phyloP scores from a whole-genome alignment of 2,329 filamentous ascomycete species.

The Alternaria solani region DNA sequence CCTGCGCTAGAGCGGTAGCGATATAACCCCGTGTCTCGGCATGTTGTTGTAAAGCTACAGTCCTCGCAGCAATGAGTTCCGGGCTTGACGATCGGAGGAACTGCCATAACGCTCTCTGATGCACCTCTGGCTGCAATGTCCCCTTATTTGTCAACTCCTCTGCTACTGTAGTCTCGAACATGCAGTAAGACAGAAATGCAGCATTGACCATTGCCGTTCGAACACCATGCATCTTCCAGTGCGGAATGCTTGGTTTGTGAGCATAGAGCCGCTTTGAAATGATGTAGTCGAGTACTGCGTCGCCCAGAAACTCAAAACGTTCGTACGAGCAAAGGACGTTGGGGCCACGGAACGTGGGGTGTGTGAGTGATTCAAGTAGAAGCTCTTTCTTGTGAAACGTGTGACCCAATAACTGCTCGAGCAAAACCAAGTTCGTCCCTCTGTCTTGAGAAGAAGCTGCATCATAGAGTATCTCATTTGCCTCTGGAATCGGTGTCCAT shows the following conservation, averaged over 20 bases:
- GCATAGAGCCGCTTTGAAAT: slow-evolving; percentile 70
- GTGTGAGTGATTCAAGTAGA: slow-evolving; percentile 81
- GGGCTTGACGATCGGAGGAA: slow-evolving; percentile 70
- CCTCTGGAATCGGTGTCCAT: slow-evolving; percentile 36
- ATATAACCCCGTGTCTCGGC: slow-evolving; percentile 60
- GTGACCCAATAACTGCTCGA: slow-evolving; percentile 76
- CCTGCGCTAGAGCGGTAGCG: slow-evolving; percentile 58
- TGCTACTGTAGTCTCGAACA: slow-evolving; percentile 64
- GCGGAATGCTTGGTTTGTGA: slow-evolving; percentile 57
- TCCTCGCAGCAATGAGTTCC: slow-evolving; percentile 60
- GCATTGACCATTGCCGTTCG: slow-evolving; percentile 81
- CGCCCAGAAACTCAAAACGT: slow-evolving; percentile 86
- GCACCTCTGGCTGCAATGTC: slow-evolving; percentile 39
- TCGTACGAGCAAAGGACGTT: slow-evolving; percentile 66
- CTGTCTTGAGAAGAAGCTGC: slow-evolving; percentile 23
- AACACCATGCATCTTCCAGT: slow-evolving; percentile 75
- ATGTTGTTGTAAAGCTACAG: slow-evolving; percentile 58
- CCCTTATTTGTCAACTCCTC: slow-evolving; percentile 47
- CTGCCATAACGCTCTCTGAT: slow-evolving; percentile 65
- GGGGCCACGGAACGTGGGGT: slow-evolving; percentile 65
- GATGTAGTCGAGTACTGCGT: slow-evolving; percentile 82
- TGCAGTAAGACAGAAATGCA: slow-evolving; percentile 78
- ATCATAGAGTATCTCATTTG: slow-evolving; percentile 37
- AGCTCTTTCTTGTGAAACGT: slow-evolving; percentile 71
- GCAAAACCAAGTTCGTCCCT: slow-evolving; percentile 37